A percentile compares a stretch with the other conserved stretches of the same genome.
phyloP scores from a whole-genome alignment of 495 filamentous ascomycete species.

The Penicillium tannophilum region DNA sequence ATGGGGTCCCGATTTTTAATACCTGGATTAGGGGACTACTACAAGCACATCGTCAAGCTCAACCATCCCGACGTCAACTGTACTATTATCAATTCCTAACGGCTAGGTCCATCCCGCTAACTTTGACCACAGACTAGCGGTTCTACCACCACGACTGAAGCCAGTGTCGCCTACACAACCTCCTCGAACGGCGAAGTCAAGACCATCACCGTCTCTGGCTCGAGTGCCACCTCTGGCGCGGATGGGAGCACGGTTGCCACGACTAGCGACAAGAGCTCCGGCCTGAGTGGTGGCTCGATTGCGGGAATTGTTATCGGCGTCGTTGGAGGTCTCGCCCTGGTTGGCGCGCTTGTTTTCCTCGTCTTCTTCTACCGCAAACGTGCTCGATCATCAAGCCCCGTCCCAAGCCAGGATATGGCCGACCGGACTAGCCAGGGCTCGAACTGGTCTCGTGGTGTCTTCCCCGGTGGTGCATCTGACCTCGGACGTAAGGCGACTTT shows the following conservation, averaged over 20 bases:
- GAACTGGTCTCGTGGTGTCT: constrained; percentile 42
- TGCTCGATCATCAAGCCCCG: constrained; percentile 32
- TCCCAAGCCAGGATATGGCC: constrained; percentile 39
- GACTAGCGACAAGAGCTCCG: constrained; percentile 20
- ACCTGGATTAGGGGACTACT: constrained; percentile 25
- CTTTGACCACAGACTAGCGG: constrained; percentile 21
- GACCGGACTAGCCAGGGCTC: constrained; percentile 51
- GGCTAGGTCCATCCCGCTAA: constrained; percentile 19
- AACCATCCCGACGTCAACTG: constrained; percentile 12
- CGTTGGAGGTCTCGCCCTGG: constrained; percentile 45
- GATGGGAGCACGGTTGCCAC: constrained; percentile 16
- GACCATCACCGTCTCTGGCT: constrained; percentile 54
- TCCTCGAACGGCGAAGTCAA: constrained; percentile 46
- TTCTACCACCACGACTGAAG: constrained; percentile 37
- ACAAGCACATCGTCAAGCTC: constrained; percentile 11
- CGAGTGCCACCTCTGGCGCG: constrained; percentile 32
- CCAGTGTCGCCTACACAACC: constrained; percentile 44
- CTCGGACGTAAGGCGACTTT: constrained; percentile 35
- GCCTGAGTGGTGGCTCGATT: constrained; percentile 41
- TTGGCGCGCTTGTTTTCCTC: constrained; percentile 42
- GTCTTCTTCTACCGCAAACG: constrained; percentile 48
- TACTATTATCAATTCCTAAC: constrained; percentile 11
- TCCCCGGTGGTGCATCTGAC: constrained; percentile 39
- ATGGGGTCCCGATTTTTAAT: constrained; percentile 24
- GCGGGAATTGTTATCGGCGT: constrained; percentile 54